Conservation (phyloP, 176 grass and related monocot species). For the Avena atlantica region DNA sequence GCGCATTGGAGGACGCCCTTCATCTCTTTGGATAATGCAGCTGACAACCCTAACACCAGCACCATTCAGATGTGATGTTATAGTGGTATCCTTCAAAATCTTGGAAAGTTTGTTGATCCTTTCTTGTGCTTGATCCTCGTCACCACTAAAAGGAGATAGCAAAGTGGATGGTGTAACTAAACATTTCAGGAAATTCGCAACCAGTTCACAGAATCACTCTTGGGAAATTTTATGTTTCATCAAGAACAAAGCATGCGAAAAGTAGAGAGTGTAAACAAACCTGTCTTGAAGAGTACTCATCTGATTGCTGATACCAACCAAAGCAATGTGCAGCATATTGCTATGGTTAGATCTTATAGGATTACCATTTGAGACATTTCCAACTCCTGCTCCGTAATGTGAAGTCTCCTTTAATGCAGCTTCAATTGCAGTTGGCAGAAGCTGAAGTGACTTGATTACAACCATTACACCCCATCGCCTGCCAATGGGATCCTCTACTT, state of each 20-base stretch:
- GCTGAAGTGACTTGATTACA: slow-evolving; percentile 96
- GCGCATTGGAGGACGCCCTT: slow-evolving; percentile 93
- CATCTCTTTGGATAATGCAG: slow-evolving; percentile 99
- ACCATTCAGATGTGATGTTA: slow-evolving; percentile 79
- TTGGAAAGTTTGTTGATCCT: slow-evolving; percentile 93
- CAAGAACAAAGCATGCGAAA: slow-evolving; percentile 38
- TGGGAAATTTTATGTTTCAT: slow-evolving; percentile 22
- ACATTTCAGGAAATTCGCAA: slow-evolving; percentile 29
- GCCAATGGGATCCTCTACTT: slow-evolving; percentile 63
- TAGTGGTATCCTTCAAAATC: slow-evolving; percentile 84
- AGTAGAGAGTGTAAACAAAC: slow-evolving; percentile 47
- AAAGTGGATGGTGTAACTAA: slow-evolving; percentile 37
- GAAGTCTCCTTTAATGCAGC: slow-evolving; percentile 81
- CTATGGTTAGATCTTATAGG: slow-evolving; percentile 54
- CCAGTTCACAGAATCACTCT: slow-evolving; percentile 22
- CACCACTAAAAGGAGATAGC: slow-evolving; percentile 70
- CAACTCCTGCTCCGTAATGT: slow-evolving; percentile 41
- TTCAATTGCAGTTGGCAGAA: slow-evolving; percentile 74
- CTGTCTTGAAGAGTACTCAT: slow-evolving; percentile 99
- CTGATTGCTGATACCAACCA: slow-evolving; percentile 99
- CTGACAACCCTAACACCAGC: slow-evolving; percentile 75
- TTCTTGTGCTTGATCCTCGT: slow-evolving; percentile 99
- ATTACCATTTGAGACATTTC: slow-evolving; percentile 48
- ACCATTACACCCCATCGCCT: slow-evolving; percentile 92
- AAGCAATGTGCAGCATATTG: slow-evolving; percentile 94